phyloP scores from a whole-genome alignment of 2,329 filamentous ascomycete species.

The Fusarium dimerum region DNA sequence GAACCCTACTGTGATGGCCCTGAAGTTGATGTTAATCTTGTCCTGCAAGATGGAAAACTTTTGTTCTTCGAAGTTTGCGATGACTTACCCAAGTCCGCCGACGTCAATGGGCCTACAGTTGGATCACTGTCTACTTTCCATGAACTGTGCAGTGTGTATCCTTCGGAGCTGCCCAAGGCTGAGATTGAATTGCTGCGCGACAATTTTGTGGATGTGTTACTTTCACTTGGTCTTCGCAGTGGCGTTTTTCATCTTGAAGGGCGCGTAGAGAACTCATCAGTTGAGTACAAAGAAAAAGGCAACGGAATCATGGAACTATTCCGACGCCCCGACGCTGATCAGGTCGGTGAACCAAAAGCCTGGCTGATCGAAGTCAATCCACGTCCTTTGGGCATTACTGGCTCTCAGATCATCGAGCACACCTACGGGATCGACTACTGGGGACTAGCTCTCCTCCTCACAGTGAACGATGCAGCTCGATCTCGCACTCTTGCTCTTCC shows the following conservation, averaged over 20 bases:
- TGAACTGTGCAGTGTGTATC: constrained; percentile 9
- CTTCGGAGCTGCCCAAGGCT: constrained; percentile 5
- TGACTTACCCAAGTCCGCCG: constrained; percentile 17
- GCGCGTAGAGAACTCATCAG: constrained; percentile 11
- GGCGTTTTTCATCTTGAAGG: constrained; percentile 19
- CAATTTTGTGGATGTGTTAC: constrained; percentile 6
- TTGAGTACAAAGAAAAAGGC: constrained; percentile 3
- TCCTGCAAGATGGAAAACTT: constrained; percentile 19
- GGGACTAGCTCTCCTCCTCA: constrained; percentile 6
- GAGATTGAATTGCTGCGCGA: constrained; percentile 13
- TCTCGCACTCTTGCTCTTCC: constrained; percentile 11
- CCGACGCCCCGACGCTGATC: background rate
- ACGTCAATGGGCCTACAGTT: constrained; percentile 1
- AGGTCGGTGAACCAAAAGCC: background rate
- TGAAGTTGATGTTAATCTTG: constrained; percentile 24
- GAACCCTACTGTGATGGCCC: constrained; percentile 23
- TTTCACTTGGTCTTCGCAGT: constrained; percentile 8
- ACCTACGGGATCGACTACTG: constrained; percentile 21
- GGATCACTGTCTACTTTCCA: constrained; percentile 4
- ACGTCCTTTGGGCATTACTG: constrained; percentile 16
- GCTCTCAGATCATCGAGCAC: constrained; percentile 8
- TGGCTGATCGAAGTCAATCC: constrained; percentile 21
- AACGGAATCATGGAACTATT: constrained; percentile 3
- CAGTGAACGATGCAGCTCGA: constrained; percentile 6
- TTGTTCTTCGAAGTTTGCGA: constrained; percentile 23